Base-by-base conservation (phyloP, 106 monocot species). In the Hemerocallis citrina region DNA sequence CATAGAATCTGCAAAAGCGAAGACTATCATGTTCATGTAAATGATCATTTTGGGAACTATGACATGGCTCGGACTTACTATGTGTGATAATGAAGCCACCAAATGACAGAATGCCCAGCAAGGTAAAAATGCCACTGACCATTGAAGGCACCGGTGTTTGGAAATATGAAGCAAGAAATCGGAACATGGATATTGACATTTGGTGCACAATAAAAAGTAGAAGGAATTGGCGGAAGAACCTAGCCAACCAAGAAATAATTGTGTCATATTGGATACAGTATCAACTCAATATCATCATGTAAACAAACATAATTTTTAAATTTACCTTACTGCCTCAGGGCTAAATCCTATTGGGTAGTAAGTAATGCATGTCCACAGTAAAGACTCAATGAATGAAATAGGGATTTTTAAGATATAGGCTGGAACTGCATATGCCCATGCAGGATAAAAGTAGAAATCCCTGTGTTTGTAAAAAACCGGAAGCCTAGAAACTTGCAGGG, bases 391-490 rank as follows among this genome's bases (percentile, higher is more conserved):
- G 28, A 94, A 34, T 30, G 93, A 94, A 21, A 89, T 44, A 11
- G 89, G 89, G 29, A 94, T 47, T 41, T 83, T 94, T 21, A 89
- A 37, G 20, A 94, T 36, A 51, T 56, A 41, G 46, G 74, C 34
- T 52, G 89, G 83, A 66, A 94, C 59, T 56, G 89, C 41, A 68
- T 83, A 94, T 41, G 89, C 77, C 93, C 93, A 94, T 28, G 85
- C 85, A 35, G 93, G 93, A 59, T 94, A 94, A 58, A 94, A 89
- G 67, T 77, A 75, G 3, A 83, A 61, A 66, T 89, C 89, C 37
- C 89, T 79, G 60, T 94, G 93, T 55, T 80, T 85, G 41, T 82
- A 94, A 52, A 94, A 89, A 34, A 77, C 80, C 28, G 89, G 82
- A 29, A 94, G 85, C 51, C 89, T 71, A 22, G 77, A 63, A 67